Evolutionary conservation across 2,329 filamentous ascomycete species (phyloP).

Genomic region (Trichoderma semiorbis): DNA sequence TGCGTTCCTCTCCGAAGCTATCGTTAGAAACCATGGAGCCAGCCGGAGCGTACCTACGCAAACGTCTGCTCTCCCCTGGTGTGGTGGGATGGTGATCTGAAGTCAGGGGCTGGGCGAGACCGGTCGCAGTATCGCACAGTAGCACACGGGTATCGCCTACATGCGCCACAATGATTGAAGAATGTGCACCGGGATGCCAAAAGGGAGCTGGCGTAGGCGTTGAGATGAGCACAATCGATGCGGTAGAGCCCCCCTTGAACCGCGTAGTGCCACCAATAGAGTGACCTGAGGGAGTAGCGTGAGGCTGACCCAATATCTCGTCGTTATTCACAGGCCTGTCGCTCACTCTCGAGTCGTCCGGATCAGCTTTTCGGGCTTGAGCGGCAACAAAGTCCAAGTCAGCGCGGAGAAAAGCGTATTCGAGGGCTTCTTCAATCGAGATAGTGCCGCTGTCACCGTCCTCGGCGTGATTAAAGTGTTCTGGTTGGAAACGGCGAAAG

Average conservation of each 20-base stretch:
- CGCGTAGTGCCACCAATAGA: conserved; percentile 70
- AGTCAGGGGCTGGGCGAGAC: conserved; percentile 75
- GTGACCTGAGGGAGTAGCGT: conserved; percentile 52
- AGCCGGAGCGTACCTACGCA: conserved; percentile 76
- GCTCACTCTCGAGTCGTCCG: conserved; percentile 64
- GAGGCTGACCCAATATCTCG: conserved; percentile 69
- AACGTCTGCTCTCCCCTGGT: conserved; percentile 75
- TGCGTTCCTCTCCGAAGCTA: conserved; percentile 95
- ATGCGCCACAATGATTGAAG: conserved; percentile 81
- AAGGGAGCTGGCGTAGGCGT: conserved; percentile 89
- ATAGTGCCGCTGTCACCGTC: conserved; percentile 33
- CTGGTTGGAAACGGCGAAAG: conserved; percentile 83
- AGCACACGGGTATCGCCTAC: conserved; percentile 91
- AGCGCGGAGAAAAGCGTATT: conserved; percentile 89
- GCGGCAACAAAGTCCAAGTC: conserved; percentile 92
- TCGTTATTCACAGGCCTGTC: conserved; percentile 81
- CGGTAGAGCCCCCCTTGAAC: conserved; percentile 92
- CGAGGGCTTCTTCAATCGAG: conserved; percentile 73
- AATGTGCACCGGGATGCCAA: conserved; percentile 86
- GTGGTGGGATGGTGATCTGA: conserved; percentile 91
- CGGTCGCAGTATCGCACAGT: conserved; percentile 81
- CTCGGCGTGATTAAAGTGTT: conserved; percentile 59
- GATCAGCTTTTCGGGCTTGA: conserved; percentile 77
- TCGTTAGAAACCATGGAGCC: conserved; percentile 79
- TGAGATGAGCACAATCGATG: conserved; percentile 83